Evolutionary conservation across 2,329 filamentous ascomycete genomes (phyloP).

Genomic region (Colletotrichum theobromicola): DNA sequence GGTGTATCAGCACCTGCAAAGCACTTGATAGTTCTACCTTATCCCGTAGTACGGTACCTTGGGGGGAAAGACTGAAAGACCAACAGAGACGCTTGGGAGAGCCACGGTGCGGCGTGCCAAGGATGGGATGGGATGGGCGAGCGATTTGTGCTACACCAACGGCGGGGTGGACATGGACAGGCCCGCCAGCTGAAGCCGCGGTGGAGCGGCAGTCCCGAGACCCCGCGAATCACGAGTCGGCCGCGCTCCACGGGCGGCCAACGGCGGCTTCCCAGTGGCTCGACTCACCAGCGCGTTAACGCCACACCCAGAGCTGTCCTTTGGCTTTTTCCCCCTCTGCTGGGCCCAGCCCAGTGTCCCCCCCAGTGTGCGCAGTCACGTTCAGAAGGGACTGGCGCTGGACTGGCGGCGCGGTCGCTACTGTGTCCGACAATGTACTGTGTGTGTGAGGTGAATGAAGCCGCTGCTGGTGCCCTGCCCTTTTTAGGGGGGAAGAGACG

Average conservation of each 20-base stretch:
- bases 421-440: not conserved
- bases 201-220: not conserved
- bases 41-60: not conserved
- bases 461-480: not conserved
- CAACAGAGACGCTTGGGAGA: not conserved
- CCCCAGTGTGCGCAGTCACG: not conserved
- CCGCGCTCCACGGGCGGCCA: slow-evolving; percentile 5
- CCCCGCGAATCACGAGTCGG: slow-evolving; percentile 7
- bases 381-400: slow-evolving; percentile 18
- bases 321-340: not conserved
- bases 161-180: slow-evolving; percentile 18
- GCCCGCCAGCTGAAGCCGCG: slow-evolving; percentile 1
- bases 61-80: not conserved
- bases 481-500: not conserved
- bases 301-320: slow-evolving; percentile 14
- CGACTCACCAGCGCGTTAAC: not conserved
- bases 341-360: not conserved
- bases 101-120: not conserved
- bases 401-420: not conserved
- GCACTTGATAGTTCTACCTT: too few relatives aligned
- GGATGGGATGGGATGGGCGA: slow-evolving; percentile 4
- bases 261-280: not conserved
- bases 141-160: slow-evolving; percentile 15
- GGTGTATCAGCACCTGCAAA: too few relatives aligned
- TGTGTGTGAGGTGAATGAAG: not conserved